These are phyloP conservation scores for Flaveria linearis DNA, from an alignment of 129 eudicot species.

Conservation along the genomic window DNA sequence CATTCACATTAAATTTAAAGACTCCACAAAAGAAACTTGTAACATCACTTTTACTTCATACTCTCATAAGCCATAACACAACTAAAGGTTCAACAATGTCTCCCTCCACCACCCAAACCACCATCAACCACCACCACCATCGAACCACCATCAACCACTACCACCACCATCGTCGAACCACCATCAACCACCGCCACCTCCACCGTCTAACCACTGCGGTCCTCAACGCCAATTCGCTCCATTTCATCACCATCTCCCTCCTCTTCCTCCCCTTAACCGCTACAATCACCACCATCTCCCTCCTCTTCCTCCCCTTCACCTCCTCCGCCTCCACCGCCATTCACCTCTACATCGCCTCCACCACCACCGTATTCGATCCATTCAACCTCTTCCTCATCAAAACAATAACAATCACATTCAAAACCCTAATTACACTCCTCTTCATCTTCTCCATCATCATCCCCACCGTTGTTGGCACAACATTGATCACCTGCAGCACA, in stretches of 20 bases:
- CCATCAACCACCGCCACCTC: slow-evolving; percentile 17
- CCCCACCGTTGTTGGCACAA: slow-evolving; percentile 15
- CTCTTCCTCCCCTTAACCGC: slow-evolving; percentile 58
- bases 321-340: slow-evolving; percentile 40
- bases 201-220: slow-evolving; percentile 42
- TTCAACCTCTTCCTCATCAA: background rate
- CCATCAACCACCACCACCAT: slow-evolving; percentile 26
- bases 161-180: slow-evolving; percentile 9
- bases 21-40: background rate
- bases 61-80: background rate
- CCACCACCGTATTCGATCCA: slow-evolving; percentile 33
- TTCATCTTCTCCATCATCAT: background rate
- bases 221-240: slow-evolving; percentile 51
- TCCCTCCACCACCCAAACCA: slow-evolving; percentile 15
- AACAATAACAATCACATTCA: background rate
- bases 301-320: slow-evolving; percentile 63
- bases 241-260: slow-evolving; percentile 61
- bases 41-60: background rate
- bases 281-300: slow-evolving; percentile 46
- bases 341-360: slow-evolving; percentile 26
- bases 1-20: background rate
- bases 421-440: slow-evolving; percentile 6
- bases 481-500: slow-evolving; percentile 25
- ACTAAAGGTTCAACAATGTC: slow-evolving; percentile 17
- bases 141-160: slow-evolving; percentile 24